These are phyloP conservation scores for Oropetium thomaeum DNA, from an alignment of 176 grass and related monocot genomes.

Conservation along the genomic window DNA sequence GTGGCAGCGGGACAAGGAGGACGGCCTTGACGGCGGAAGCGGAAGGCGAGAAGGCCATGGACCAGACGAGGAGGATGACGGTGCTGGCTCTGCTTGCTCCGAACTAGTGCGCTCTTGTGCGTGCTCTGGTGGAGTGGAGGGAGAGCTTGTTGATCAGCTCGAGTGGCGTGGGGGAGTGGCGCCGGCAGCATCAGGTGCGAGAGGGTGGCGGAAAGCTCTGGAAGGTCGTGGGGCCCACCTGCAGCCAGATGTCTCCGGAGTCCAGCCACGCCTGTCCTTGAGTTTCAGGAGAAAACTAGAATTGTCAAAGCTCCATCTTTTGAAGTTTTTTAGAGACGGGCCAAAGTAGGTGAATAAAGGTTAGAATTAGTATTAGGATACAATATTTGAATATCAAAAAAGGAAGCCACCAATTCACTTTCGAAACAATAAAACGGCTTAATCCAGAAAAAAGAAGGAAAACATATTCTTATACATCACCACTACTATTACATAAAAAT, in stretches of 20 bases:
- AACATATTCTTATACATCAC: no score
- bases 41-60: slow-evolving; percentile 10
- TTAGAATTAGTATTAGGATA: no score
- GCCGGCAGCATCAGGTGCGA: background rate
- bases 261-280: background rate
- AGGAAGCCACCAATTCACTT: no score
- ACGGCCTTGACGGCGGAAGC: background rate
- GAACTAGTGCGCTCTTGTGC: background rate
- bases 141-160: background rate
- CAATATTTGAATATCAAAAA: no score
- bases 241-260: background rate
- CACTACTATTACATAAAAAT: no score
- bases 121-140: background rate
- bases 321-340: no score
- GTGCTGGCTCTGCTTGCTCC: no score
- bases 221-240: background rate
- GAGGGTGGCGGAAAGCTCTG: background rate
- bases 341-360: no score
- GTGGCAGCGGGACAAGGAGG: background rate
- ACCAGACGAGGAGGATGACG: background rate
- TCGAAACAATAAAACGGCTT: no score
- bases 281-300: no score
- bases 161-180: background rate
- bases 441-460: no score
- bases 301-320: no score